These are phyloP conservation scores for Penicillium lagena DNA, from an alignment of 495 filamentous ascomycete genomes.

Conservation along the genomic window DNA sequence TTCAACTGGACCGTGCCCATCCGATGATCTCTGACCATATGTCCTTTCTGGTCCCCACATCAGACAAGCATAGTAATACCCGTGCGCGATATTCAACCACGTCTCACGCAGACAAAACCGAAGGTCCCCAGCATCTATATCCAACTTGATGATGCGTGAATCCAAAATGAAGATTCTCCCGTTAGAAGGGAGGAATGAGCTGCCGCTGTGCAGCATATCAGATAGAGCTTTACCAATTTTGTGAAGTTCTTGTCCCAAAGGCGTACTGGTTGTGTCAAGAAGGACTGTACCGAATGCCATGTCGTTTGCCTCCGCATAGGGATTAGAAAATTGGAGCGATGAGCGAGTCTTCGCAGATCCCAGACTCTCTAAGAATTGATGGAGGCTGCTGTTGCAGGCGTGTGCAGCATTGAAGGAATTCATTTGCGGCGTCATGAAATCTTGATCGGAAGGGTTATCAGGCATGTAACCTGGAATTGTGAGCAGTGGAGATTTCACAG, in stretches of 20 bases:
- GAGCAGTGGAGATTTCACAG: slow-evolving; percentile 12
- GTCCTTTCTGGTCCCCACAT: slow-evolving; percentile 13
- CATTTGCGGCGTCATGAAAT: not conserved
- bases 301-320: slow-evolving; percentile 7
- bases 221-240: slow-evolving; percentile 12
- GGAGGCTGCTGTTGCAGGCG: not conserved
- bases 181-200: not conserved
- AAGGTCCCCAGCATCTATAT: slow-evolving; percentile 6
- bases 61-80: slow-evolving; percentile 31
- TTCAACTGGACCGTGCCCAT: too few relatives aligned
- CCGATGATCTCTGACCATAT: not conserved
- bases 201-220: not conserved
- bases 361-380: slow-evolving; percentile 12
- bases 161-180: slow-evolving; percentile 34
- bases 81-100: slow-evolving; percentile 23
- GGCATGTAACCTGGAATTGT: slow-evolving; percentile 22
- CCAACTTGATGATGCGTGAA: slow-evolving; percentile 13
- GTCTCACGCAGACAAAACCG: slow-evolving; percentile 22
- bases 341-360: not conserved
- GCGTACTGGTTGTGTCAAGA: slow-evolving; percentile 5
- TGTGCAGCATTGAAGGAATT: not conserved
- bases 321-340: slow-evolving; percentile 16
- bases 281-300: slow-evolving; percentile 17
- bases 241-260: slow-evolving; percentile 20
- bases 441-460: not conserved